These are phyloP conservation scores for Teunomyces cretensis DNA, from an alignment of 805 yeast species.

Conservation along the genomic window DNA sequence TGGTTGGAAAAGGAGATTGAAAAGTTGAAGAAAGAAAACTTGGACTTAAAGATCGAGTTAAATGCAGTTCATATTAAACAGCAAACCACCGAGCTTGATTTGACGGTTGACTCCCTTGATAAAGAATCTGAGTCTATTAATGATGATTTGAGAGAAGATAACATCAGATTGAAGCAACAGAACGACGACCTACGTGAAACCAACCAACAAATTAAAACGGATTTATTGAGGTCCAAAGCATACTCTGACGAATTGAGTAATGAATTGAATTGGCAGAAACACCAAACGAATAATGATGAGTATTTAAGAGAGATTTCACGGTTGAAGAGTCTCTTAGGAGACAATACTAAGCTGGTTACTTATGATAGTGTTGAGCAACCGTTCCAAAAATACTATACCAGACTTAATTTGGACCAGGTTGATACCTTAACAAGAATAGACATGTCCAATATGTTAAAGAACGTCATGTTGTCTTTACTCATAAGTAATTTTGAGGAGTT, in stretches of 20 bases:
- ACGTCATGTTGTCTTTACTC: slow-evolving; percentile 33
- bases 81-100: background rate
- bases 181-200: background rate
- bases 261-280: slow-evolving; percentile 3
- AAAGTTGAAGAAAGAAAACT: slow-evolving; percentile 14
- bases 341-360: slow-evolving; percentile 13
- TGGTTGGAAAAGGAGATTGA: slow-evolving; percentile 9
- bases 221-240: background rate
- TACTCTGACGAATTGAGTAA: background rate
- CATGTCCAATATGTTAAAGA: slow-evolving; percentile 31
- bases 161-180: background rate
- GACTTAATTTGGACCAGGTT: slow-evolving; percentile 27
- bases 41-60: slow-evolving; percentile 17
- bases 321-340: slow-evolving; percentile 13
- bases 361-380: slow-evolving; percentile 16
- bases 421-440: slow-evolving; percentile 28
- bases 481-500: slow-evolving; percentile 30
- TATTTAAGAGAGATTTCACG: slow-evolving; percentile 5
- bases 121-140: background rate
- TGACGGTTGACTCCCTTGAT: background rate
- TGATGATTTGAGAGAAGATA: background rate
- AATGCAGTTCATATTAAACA: slow-evolving; percentile 5
- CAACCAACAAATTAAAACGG: background rate
- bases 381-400: slow-evolving; percentile 24
- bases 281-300: background rate